A percentile compares a stretch with the other conserved stretches of the same genome.
These are phyloP conservation scores for Pseudozyma sp. DNA, from an alignment of 1,284 basidiomycete genomes.

Conservation along the genomic window DNA sequence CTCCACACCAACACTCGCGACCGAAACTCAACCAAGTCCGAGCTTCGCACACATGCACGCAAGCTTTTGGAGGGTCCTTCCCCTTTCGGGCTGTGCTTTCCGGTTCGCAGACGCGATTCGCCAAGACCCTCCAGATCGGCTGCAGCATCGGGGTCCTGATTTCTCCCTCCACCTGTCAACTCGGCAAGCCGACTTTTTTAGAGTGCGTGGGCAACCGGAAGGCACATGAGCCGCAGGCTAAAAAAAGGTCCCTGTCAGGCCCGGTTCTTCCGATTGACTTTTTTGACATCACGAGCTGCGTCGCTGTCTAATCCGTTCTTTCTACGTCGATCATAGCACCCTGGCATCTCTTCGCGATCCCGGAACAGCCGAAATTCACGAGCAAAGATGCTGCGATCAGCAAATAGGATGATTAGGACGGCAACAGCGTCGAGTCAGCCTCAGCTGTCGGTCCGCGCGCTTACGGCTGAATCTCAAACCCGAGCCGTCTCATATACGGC, in stretches of 20 bases:
- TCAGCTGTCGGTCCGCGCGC: not conserved
- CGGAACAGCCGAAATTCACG: no score
- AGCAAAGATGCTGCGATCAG: slow-evolving; percentile 29
- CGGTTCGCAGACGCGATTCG: slow-evolving; percentile 10
- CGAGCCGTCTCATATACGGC: slow-evolving; percentile 17
- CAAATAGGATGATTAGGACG: slow-evolving; percentile 2
- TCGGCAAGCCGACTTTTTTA: not conserved
- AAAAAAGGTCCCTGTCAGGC: not conserved
- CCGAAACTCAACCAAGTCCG: not conserved
- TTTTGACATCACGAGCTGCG: not conserved
- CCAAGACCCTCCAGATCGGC: slow-evolving; percentile 2
- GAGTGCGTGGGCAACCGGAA: not conserved
- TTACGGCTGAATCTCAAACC: not conserved
- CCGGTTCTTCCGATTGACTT: slow-evolving; percentile 2
- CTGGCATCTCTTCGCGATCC: not conserved
- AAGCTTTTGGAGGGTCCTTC: not conserved
- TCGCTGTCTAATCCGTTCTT: not conserved
- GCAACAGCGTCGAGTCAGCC: slow-evolving; percentile 11
- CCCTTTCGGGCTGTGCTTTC: slow-evolving; percentile 16
- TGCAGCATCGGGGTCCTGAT: not conserved
- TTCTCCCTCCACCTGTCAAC: not conserved
- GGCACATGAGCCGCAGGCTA: no score
- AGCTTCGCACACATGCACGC: not conserved
- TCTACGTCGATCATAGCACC: not conserved
- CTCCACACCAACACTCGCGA: slow-evolving; percentile 28